Percentiles rank a stretch among this genome's conserved stretches.
Evolutionary conservation across 2,329 filamentous ascomycete species (phyloP).

Genomic region (Xylaria arbuscula): DNA sequence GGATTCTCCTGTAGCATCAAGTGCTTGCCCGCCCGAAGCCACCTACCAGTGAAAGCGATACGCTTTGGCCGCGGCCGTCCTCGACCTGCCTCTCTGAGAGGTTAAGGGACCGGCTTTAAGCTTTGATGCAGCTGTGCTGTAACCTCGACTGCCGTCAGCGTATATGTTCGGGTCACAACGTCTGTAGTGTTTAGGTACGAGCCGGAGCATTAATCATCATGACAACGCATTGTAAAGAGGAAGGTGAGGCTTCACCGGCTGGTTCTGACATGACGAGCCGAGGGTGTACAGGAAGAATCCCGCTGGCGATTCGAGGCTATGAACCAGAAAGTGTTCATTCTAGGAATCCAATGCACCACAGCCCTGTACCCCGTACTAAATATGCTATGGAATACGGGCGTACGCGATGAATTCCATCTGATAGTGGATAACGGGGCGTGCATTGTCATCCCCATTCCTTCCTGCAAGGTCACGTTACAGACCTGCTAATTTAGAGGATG

Average conservation of each 20-base stretch:
- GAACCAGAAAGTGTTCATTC: slow-evolving; percentile 13
- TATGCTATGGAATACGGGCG: slow-evolving; percentile 3
- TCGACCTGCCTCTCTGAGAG: slow-evolving; percentile 30
- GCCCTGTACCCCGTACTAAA: slow-evolving; percentile 12
- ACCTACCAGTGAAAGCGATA: slow-evolving; percentile 5
- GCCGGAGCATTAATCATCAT: slow-evolving; percentile 4
- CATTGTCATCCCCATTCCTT: slow-evolving; percentile 29
- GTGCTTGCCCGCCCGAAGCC: slow-evolving; percentile 7
- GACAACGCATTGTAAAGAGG: slow-evolving; percentile 8
- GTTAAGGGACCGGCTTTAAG: slow-evolving; percentile 10
- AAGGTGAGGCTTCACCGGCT: slow-evolving; percentile 21
- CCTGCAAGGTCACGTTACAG: slow-evolving; percentile 25
- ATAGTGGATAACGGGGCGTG: slow-evolving; percentile 30
- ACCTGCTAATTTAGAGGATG: slow-evolving; percentile 12
- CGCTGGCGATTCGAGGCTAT: slow-evolving; percentile 7
- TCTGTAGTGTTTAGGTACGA: not conserved
- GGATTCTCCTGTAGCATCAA: not conserved
- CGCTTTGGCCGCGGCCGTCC: slow-evolving; percentile 6
- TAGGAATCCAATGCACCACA: slow-evolving; percentile 20
- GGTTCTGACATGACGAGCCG: slow-evolving; percentile 3
- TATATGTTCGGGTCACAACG: not conserved
- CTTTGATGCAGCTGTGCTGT: slow-evolving; percentile 22
- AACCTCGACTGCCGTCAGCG: slow-evolving; percentile 23
- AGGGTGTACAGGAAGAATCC: slow-evolving; percentile 22
- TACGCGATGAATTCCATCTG: slow-evolving; percentile 2